A percentile compares a stretch with the other conserved stretches of the same genome.
Conservation (phyloP, 2,329 filamentous ascomycete genomes). For the Ascochyta lentis region DNA sequence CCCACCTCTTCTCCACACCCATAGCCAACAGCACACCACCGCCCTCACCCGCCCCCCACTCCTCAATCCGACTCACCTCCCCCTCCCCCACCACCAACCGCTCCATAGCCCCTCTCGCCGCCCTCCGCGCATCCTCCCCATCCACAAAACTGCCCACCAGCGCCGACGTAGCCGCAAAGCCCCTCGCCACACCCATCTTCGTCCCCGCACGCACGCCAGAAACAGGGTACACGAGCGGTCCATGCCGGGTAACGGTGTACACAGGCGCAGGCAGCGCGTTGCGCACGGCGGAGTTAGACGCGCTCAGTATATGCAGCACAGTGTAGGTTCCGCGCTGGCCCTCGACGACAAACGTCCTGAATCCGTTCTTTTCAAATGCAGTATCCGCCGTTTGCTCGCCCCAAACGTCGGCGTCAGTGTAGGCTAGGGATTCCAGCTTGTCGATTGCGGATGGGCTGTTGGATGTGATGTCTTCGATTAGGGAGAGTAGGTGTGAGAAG, state of each 20-base stretch:
- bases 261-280: constrained; percentile 22
- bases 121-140: constrained; percentile 12
- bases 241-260: constrained; percentile 24
- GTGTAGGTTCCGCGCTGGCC: constrained; percentile 26
- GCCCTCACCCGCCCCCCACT: constrained; percentile 17
- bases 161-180: constrained; percentile 8
- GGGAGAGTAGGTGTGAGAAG: constrained; percentile 28
- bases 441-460: constrained; percentile 31
- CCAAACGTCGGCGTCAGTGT: constrained; percentile 8
- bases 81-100: constrained; percentile 13
- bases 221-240: constrained; percentile 20
- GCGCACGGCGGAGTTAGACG: constrained; percentile 17
- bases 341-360: constrained; percentile 21
- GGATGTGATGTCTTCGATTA: constrained; percentile 18
- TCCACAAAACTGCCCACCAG: constrained; percentile 17
- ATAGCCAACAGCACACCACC: constrained; percentile 28
- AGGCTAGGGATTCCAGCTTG: constrained; percentile 20
- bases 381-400: constrained; percentile 5
- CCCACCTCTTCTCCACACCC: constrained; percentile 21
- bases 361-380: constrained; percentile 15
- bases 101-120: constrained; percentile 22
- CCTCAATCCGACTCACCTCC: constrained; percentile 6
- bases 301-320: constrained; percentile 18
- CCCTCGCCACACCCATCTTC: constrained; percentile 2
- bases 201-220: not conserved